Conservation (phyloP, 2,329 filamentous ascomycete species). For the Mariannaea elegans region DNA sequence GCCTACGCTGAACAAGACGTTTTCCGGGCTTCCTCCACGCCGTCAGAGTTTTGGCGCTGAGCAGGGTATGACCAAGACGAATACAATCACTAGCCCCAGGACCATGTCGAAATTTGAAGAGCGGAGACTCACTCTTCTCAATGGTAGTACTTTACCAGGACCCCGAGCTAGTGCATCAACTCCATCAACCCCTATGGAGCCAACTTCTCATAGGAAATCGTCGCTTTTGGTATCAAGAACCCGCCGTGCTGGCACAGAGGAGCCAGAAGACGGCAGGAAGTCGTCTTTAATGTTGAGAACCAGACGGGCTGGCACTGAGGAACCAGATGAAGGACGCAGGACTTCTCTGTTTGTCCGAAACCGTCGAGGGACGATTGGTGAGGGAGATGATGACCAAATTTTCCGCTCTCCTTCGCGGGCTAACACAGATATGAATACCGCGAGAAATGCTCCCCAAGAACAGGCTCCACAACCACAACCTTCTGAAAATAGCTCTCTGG, state of each 20-base stretch:
- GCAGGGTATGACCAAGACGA: conserved; percentile 47
- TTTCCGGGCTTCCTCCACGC: conserved; percentile 48
- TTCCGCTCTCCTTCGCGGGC: conserved; percentile 68
- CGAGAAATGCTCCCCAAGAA: conserved; percentile 44
- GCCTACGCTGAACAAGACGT: conserved; percentile 56
- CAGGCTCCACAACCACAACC: conserved; percentile 38
- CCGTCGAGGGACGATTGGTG: conserved; percentile 56
- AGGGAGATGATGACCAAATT: conserved; percentile 59
- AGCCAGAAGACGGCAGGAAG: conserved; percentile 55
- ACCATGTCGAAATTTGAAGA: conserved; percentile 63
- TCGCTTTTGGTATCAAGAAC: conserved; percentile 53
- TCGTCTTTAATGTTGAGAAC: conserved; percentile 54
- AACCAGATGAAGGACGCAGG: conserved; percentile 56
- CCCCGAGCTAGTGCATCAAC: conserved; percentile 53
- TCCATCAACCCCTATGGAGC: conserved; percentile 53
- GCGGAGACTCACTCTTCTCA: conserved; percentile 58
- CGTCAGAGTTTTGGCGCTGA: conserved; percentile 54
- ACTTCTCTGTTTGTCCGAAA: conserved; percentile 56
- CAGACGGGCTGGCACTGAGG: conserved; percentile 58
- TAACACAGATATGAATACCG: conserved; percentile 60
- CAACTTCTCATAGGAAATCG: conserved; percentile 45
- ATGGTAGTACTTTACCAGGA: conserved; percentile 55
- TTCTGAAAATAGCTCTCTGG: conserved; percentile 17
- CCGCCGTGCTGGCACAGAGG: conserved; percentile 57
- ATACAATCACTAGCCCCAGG: conserved; percentile 53